A percentile compares a stretch with the other conserved stretches of the same genome.
Conservation (phyloP, 2,329 filamentous ascomycete species). For the Stachybotrys elegans region DNA sequence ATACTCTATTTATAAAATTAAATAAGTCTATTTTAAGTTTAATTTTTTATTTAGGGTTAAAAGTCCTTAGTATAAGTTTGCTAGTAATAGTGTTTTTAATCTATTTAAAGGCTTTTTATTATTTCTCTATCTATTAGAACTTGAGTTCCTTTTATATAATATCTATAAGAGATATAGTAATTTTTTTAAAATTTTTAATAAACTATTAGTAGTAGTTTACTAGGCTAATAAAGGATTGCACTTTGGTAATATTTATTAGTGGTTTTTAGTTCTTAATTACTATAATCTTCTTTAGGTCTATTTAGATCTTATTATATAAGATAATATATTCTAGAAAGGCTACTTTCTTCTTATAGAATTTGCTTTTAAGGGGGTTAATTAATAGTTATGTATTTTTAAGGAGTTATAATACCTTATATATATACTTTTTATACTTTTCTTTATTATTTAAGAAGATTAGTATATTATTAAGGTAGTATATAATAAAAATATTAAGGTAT, state of each 20-base stretch:
- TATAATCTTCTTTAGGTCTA: neutral
- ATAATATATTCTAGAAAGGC: neutral
- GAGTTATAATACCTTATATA: neutral
- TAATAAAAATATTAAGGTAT: neutral
- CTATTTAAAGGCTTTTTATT: too few relatives aligned
- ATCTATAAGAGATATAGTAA: neutral
- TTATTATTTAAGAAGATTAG: neutral
- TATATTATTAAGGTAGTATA: neutral
- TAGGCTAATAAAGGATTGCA: neutral
- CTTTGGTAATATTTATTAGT: neutral
- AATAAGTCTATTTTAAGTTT: too few relatives aligned
- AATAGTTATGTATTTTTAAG: neutral
- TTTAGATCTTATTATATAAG: neutral
- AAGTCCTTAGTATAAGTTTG: too few relatives aligned
- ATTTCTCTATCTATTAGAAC: too few relatives aligned
- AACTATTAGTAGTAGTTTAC: neutral
- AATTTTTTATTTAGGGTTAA: too few relatives aligned
- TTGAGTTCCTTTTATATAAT: too few relatives aligned
- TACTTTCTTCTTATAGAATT: too few relatives aligned
- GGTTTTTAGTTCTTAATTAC: neutral
- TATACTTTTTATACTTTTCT: neutral
- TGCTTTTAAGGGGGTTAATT: neutral
- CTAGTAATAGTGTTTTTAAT: too few relatives aligned
- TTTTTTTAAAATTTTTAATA: neutral
- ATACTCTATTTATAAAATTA: too few relatives aligned